A percentile compares a stretch with the other conserved stretches of the same genome.
These are phyloP conservation scores for Pythium folliculosum DNA, from an alignment of 352 stramenopile species.

Conservation along the genomic window DNA sequence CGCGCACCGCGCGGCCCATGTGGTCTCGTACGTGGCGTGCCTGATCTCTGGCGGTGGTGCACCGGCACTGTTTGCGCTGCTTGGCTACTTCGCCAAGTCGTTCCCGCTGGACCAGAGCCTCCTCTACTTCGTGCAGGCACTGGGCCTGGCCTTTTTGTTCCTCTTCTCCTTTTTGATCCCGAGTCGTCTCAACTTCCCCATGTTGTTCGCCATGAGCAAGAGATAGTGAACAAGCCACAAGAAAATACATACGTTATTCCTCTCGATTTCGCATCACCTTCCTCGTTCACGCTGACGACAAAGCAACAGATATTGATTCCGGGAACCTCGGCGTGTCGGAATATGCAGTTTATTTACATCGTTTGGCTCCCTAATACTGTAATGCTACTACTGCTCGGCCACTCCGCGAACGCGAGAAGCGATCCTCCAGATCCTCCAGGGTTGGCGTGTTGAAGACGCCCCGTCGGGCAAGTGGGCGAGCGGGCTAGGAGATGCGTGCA, in stretches of 20 bases:
- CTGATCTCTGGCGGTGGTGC: slow-evolving; percentile 54
- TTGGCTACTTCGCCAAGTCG: slow-evolving; percentile 73
- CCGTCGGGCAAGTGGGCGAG: background rate
- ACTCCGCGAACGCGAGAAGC: background rate
- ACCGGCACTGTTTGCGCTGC: slow-evolving; percentile 65
- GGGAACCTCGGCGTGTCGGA: background rate
- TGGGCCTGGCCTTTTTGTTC: slow-evolving; percentile 68
- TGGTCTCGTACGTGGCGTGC: slow-evolving; percentile 56
- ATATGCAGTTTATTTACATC: slow-evolving; percentile 25
- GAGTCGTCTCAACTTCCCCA: slow-evolving; percentile 79
- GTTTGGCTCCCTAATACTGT: slow-evolving; percentile 2
- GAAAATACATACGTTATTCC: background rate
- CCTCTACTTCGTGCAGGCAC: slow-evolving; percentile 72
- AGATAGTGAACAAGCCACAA: slow-evolving; percentile 37
- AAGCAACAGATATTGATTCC: too few relatives aligned
- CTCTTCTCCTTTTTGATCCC: slow-evolving; percentile 80
- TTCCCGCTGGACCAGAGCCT: slow-evolving; percentile 83
- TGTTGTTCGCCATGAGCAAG: slow-evolving; percentile 82
- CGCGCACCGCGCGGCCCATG: slow-evolving; percentile 66
- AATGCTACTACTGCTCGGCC: slow-evolving; percentile 15
- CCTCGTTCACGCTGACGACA: too few relatives aligned
- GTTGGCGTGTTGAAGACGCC: too few relatives aligned
- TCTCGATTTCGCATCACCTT: too few relatives aligned
- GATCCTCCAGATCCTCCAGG: too few relatives aligned
- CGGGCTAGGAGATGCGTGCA: background rate